Base-by-base conservation (phyloP, 306 rosid genomes). In the Sophora flavescens region DNA sequence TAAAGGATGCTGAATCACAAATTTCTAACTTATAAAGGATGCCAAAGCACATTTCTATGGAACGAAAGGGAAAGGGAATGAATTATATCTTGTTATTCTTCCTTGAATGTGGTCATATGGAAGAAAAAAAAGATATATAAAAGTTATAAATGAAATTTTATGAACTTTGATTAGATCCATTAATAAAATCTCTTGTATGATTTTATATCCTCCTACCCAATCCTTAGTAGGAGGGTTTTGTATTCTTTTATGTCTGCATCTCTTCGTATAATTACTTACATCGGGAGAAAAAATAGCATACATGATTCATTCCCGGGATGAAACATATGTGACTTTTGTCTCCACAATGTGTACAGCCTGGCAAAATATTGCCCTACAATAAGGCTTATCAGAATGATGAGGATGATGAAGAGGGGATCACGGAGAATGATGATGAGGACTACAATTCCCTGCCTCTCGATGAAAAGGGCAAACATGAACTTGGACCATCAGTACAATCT, bases 351-450 rank as follows among this genome's bases (percentile, higher is more conserved):
- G 56, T 12, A 22, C 68, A 72, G 78, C 52, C 39, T 6, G 74
- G 33, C 0, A 63, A 63, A 48, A 69, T 36, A 35, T 35, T 33
- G 74, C 68, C 68, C 8, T 16, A 74, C 33, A 14, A 72, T 30
- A 61, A 61, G 56, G 48, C 60, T 26, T 61, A 12, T 32, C 15
- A 41, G 26, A 9, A 61, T 45, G 78, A 79, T 4, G 70, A 41
- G 3, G 52, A 39, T 11, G 58, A 68, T 0, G 74, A 73, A 18
- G 83, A 56, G 6, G 75, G 62, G 78, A 32, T 38, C 61, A 53
- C 60, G 63, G n/a, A 72, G 30, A 58, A 64, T 11, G 79, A 64
- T 11, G 79, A 72, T 1, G 75, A 65, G 15, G 57, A 77, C n/a
- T 13, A 39, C 54, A 45, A 64, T 65, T 8, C 32, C 10, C 16